Evolutionary conservation across 2,329 filamentous ascomycete genomes (phyloP).

Genomic region (Aureobasidium sp.): DNA sequence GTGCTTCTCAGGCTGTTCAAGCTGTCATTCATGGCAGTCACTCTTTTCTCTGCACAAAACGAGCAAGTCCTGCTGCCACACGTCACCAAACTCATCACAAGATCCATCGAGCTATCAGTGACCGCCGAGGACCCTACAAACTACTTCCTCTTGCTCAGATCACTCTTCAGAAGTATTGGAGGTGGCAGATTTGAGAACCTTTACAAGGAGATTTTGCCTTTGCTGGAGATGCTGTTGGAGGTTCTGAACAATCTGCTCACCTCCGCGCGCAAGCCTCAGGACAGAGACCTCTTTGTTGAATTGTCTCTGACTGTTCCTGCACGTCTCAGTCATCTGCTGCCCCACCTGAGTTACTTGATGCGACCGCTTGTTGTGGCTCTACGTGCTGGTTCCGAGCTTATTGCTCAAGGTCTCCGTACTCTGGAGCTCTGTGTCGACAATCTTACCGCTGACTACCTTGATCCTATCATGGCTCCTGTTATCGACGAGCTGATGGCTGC

Average conservation of each 20-base stretch:
- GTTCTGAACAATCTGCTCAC: constrained; percentile 92
- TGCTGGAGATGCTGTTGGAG: constrained; percentile 95
- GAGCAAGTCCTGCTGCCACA: constrained; percentile 93
- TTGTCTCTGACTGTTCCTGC: constrained; percentile 93
- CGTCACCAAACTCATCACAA: constrained; percentile 93
- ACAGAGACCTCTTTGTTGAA: constrained; percentile 94
- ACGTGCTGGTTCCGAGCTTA: constrained; percentile 82
- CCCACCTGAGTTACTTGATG: constrained; percentile 95
- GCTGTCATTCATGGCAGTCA: constrained; percentile 98
- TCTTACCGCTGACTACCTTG: constrained; percentile 91
- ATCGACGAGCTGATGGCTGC: constrained; percentile 99
- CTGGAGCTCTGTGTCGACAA: constrained; percentile 97
- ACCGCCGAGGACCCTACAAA: constrained; percentile 97
- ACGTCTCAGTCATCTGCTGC: constrained; percentile 84
- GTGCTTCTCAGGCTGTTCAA: constrained; percentile 94
- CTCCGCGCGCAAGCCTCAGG: constrained; percentile 80
- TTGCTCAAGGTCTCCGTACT: constrained; percentile 87
- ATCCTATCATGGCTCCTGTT: constrained; percentile 97
- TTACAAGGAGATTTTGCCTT: constrained; percentile 94
- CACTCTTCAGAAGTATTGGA: constrained; percentile 91
- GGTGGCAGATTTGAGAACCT: constrained; percentile 95
- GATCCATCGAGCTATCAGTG: constrained; percentile 92
- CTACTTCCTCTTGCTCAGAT: constrained; percentile 89
- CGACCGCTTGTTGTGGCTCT: constrained; percentile 92
- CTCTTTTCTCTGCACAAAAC: constrained; percentile 87